phyloP scores from a whole-genome alignment of 208 protist species.

The Crithidia bombi region DNA sequence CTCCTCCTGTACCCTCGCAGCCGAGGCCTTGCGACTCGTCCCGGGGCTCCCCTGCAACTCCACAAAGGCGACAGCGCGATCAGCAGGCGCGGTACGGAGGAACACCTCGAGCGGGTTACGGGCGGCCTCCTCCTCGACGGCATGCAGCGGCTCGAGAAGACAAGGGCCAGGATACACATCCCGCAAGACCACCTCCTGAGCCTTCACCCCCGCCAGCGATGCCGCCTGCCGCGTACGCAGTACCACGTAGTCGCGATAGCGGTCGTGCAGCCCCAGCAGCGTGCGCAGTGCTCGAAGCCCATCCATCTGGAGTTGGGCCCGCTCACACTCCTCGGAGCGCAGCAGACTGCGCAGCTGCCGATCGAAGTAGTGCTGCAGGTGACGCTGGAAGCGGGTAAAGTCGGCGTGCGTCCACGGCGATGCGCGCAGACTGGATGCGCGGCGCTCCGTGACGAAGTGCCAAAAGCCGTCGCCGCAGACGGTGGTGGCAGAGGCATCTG shows the following conservation, averaged over 20 bases:
- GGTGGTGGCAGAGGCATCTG: not conserved
- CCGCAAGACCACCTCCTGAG: not conserved
- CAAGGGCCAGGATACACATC: not conserved
- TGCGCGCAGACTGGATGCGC: not conserved
- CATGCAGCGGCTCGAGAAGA: not conserved
- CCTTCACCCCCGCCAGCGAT: not conserved
- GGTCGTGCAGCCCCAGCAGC: not conserved
- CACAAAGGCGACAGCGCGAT: not conserved
- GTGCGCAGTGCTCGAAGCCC: slow-evolving; percentile 15
- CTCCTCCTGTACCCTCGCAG: not conserved
- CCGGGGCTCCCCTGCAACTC: slow-evolving; percentile 3
- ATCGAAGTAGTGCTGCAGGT: slow-evolving; percentile 1
- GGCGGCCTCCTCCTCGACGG: not conserved
- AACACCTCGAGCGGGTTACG: not conserved
- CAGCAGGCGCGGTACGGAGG: not conserved
- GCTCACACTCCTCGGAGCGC: slow-evolving; percentile 19
- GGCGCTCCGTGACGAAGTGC: not conserved
- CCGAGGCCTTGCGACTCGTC: not conserved
- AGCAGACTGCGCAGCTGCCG: slow-evolving; percentile 4
- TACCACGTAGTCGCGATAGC: slow-evolving; percentile 20
- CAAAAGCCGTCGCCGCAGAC: slow-evolving; percentile 1
- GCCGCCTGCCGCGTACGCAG: not conserved
- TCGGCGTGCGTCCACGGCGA: not conserved
- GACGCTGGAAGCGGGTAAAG: not conserved
- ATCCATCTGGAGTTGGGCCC: slow-evolving; percentile 4